Conservation (phyloP, 768 basidiomycete genomes). For the Gloeopeniophorella convolvens region DNA sequence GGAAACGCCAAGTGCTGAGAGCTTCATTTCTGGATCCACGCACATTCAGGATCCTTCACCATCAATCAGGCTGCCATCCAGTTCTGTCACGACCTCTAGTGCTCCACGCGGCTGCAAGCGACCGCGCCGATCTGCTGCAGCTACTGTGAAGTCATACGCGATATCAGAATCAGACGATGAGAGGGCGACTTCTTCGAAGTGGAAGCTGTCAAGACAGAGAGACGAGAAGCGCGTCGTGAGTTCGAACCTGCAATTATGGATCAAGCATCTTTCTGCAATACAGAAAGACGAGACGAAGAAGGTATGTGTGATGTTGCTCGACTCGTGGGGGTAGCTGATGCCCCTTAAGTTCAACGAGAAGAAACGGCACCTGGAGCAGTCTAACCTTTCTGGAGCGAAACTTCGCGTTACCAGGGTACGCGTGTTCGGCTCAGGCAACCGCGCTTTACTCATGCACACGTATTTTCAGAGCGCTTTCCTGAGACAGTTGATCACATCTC, state of each 20-base stretch:
- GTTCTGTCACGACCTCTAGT: slow-evolving; percentile 25
- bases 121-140: slow-evolving; percentile 51
- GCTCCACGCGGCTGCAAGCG: slow-evolving; percentile 35
- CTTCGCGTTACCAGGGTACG: slow-evolving; percentile 57
- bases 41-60: background rate
- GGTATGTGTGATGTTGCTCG: slow-evolving; percentile 33
- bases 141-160: slow-evolving; percentile 51
- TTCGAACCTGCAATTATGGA: slow-evolving; percentile 55
- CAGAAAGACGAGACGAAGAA: slow-evolving; percentile 64
- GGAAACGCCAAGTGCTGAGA: slow-evolving; percentile 16
- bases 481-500: slow-evolving; percentile 49
- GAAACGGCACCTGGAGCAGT: slow-evolving; percentile 49
- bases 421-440: slow-evolving; percentile 11
- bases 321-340: background rate
- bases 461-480: slow-evolving; percentile 57
- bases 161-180: slow-evolving; percentile 72
- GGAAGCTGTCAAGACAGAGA: slow-evolving; percentile 28
- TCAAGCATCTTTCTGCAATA: slow-evolving; percentile 54
- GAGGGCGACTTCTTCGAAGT: slow-evolving; percentile 31
- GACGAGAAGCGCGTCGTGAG: slow-evolving; percentile 34
- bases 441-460: background rate
- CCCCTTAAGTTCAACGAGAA: slow-evolving; percentile 50
- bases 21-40: slow-evolving; percentile 21
- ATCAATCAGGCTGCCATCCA: slow-evolving; percentile 20
- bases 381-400: slow-evolving; percentile 37